These are phyloP conservation scores for Plasmodium coatneyi DNA, from an alignment of 169 alveolate genomes.

Conservation along the genomic window DNA sequence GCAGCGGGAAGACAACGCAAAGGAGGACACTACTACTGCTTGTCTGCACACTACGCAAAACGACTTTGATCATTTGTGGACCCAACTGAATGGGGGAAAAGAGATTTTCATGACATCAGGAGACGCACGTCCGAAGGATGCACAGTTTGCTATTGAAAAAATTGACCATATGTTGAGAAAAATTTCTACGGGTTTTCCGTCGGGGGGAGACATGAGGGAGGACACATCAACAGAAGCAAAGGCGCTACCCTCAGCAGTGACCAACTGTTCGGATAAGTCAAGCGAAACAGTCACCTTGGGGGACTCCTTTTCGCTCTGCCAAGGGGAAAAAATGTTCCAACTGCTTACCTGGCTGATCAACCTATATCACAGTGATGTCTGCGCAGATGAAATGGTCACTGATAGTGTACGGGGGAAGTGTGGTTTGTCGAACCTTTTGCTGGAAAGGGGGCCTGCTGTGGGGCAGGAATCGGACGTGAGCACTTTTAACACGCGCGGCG, in stretches of 20 bases:
- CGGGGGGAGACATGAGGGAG: neutral
- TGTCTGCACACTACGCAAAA: neutral
- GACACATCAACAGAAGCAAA: neutral
- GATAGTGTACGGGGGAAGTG: neutral
- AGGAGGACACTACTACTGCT: neutral
- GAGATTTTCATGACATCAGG: neutral
- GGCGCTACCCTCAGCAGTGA: neutral
- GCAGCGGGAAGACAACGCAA: neutral
- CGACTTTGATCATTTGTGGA: neutral
- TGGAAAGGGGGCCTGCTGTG: neutral
- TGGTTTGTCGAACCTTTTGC: neutral
- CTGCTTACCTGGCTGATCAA: slow-evolving; percentile 6
- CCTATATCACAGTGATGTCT: neutral
- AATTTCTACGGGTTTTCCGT: neutral
- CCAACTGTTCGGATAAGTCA: neutral
- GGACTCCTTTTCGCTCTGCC: neutral
- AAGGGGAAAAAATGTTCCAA: slow-evolving; percentile 17
- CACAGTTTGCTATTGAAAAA: neutral
- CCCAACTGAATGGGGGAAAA: neutral
- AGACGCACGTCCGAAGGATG: neutral
- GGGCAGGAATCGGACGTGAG: neutral
- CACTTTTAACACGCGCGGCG: neutral
- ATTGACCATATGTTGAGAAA: neutral
- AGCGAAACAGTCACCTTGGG: neutral
- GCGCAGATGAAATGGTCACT: neutral